Evolutionary conservation across 1,284 basidiomycete genomes (phyloP), one percentile per base, ranked within the genome.

Genomic region (Chondrostereum purpureum): DNA sequence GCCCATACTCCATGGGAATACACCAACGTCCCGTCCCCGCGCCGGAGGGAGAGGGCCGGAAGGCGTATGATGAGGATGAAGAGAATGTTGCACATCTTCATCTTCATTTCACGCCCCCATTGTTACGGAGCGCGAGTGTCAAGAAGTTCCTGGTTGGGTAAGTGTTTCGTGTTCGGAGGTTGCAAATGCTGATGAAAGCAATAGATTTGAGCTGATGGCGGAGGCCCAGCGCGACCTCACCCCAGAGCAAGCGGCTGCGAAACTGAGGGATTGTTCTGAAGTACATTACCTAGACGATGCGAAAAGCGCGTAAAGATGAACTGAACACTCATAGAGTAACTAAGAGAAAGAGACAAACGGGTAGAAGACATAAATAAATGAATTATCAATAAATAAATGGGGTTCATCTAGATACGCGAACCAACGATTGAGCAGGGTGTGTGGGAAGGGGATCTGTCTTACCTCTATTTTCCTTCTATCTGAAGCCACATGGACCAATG

Each of bases 1-100:
- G 97, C 66, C 87, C 93, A 0, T 97, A 97, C 62, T 93, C 89
- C n/a, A 95, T 97, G 92, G 93, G 92, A 34, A 75, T 97, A 38
- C 92, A 88, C 64, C 94, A 90, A 63, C 76, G 78, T 3, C 88
- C 90, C 1, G 63, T 80, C 2, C 80, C 83, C 13, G 39, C n/a
- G n/a, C 10, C 10, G 13, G 39, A 41, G 13, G 14, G 27, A 10
- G 36, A 38, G 1, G 60, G 59, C 20, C 47, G 53, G 5, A 40
- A 47, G 4, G 34, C 58, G 1, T 56, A 59, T 21, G 57, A 57
- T 33, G 63, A 68, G 20, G 67, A 72, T 31, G 67, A 73, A 16
- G 71, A 68, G 36, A 71, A 80, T 39, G 57, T 85, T 14, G 85
- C 90, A 0, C 92, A 96, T 60, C 68, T 95, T 39, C 93, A 97